Percentiles rank a stretch among this genome's conserved stretches.
These are phyloP conservation scores for Phytopythium montanum DNA, from an alignment of 352 stramenopile species.

Conservation along the genomic window DNA sequence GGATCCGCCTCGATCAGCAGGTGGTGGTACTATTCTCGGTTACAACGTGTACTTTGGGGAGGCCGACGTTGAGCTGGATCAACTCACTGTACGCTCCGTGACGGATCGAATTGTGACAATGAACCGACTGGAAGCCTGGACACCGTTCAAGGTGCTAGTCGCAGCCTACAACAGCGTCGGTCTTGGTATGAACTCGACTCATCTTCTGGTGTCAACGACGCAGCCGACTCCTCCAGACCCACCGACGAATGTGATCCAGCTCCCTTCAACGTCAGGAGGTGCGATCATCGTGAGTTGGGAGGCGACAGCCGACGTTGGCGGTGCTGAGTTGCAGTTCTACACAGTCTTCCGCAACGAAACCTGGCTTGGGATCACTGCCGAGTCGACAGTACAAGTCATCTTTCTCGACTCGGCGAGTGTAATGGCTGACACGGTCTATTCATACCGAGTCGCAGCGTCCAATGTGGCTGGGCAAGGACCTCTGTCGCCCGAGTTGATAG, in stretches of 20 bases:
- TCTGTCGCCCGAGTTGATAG: conserved; percentile 8
- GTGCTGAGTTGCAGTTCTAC: conserved; percentile 33
- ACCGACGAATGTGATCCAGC: conserved; percentile 29
- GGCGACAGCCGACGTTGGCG: conserved; percentile 31
- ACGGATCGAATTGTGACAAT: conserved; percentile 3
- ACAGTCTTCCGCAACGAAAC: conserved; percentile 31
- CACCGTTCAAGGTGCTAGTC: conserved; percentile 31
- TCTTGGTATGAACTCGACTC: conserved; percentile 27
- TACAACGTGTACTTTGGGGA: conserved; percentile 31
- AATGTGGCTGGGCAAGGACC: conserved; percentile 20
- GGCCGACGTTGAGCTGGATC: conserved; percentile 4
- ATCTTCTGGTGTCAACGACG: conserved; percentile 25
- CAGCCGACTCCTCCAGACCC: conserved; percentile 20
- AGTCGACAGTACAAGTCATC: background rate
- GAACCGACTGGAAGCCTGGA: conserved; percentile 22
- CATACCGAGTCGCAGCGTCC: conserved; percentile 32
- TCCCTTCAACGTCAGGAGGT: conserved; percentile 31
- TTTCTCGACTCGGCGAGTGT: conserved; percentile 31
- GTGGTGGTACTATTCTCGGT: conserved; percentile 19
- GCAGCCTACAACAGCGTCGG: conserved; percentile 36
- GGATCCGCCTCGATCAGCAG: conserved; percentile 39
- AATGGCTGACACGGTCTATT: conserved; percentile 24
- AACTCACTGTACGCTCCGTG: conserved; percentile 12
- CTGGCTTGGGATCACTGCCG: conserved; percentile 8
- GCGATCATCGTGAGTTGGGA: conserved; percentile 37